A percentile compares a stretch with the other conserved stretches of the same genome.
Evolutionary conservation across 371 early-diverging fungal genomes (phyloP).

Genomic region (Mucor velutinosus): DNA sequence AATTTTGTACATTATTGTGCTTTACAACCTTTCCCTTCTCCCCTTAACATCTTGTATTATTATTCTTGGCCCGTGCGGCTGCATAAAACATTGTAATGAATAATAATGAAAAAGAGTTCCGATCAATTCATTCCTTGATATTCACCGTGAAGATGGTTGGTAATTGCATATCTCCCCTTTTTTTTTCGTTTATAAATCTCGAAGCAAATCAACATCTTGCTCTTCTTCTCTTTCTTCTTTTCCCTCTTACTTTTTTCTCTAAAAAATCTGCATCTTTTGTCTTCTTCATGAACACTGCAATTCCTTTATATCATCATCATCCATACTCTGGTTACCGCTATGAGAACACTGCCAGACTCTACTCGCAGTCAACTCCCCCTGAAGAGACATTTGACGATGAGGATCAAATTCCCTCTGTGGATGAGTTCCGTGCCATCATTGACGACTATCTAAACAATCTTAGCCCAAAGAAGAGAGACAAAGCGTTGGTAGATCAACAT

Average conservation of each 20-base stretch:
- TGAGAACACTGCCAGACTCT: slow-evolving; percentile 21
- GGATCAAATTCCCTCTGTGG: slow-evolving; percentile 43
- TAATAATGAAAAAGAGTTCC: slow-evolving; percentile 28
- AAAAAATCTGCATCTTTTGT: background rate
- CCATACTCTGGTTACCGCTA: slow-evolving; percentile 30
- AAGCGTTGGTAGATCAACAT: slow-evolving; percentile 57
- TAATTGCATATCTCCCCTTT: slow-evolving; percentile 20
- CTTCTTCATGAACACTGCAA: slow-evolving; percentile 22
- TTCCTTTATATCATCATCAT: slow-evolving; percentile 21
- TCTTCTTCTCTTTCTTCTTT: background rate
- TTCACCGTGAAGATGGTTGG: slow-evolving; percentile 18
- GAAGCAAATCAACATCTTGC: background rate
- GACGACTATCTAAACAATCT: slow-evolving; percentile 57
- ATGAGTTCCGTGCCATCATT: slow-evolving; percentile 45
- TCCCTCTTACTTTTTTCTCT: background rate
- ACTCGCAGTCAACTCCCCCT: slow-evolving; percentile 16
- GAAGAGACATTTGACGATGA: slow-evolving; percentile 38
- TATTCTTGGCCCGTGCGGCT: slow-evolving; percentile 29
- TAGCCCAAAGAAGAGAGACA: slow-evolving; percentile 65
- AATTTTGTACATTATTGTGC: background rate
- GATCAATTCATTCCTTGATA: slow-evolving; percentile 35
- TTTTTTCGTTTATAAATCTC: slow-evolving; percentile 2
- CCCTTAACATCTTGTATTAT: slow-evolving; percentile 4
- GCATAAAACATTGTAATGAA: slow-evolving; percentile 18
- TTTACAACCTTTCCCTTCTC: background rate